Conservation (phyloP, 129 eudicot species). For the Mikania micrantha region DNA sequence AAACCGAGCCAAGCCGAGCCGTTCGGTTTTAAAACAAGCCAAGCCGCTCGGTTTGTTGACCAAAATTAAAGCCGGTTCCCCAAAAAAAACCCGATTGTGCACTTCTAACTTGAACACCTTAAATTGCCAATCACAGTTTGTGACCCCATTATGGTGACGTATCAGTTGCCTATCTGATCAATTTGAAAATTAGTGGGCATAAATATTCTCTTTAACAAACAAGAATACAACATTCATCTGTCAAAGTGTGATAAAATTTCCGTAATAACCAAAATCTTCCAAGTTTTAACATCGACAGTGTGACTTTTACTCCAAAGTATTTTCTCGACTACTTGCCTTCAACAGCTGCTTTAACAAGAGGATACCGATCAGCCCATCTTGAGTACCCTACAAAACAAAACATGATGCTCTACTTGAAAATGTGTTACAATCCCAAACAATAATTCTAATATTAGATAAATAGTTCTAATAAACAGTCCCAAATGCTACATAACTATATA, state of each 20-base stretch:
- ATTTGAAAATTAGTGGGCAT: not conserved
- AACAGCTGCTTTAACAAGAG: constrained; percentile 45
- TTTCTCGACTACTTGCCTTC: constrained; percentile 26
- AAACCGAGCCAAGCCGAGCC: no score
- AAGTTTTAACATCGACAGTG: no score
- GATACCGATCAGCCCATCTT: constrained; percentile 73
- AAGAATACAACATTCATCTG: not conserved
- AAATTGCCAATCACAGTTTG: no score
- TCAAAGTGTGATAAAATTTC: not conserved
- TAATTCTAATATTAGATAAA: no score
- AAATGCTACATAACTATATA: not conserved
- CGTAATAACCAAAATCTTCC: not conserved
- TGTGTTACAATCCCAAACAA: not conserved
- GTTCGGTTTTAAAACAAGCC: no score
- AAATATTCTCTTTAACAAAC: not conserved
- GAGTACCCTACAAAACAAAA: constrained; percentile 49
- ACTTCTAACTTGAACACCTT: no score
- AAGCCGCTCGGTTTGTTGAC: no score
- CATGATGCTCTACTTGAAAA: not conserved
- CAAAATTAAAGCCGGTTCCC: no score
- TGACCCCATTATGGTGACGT: no score
- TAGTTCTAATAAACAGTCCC: not conserved
- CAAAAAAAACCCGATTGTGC: no score
- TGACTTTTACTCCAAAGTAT: not conserved
- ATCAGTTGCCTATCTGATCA: not conserved